Percentiles rank a stretch among this genome's conserved stretches.
phyloP scores from a whole-genome alignment of 1,284 basidiomycete genomes.

The Ceratobasidium sp. region DNA sequence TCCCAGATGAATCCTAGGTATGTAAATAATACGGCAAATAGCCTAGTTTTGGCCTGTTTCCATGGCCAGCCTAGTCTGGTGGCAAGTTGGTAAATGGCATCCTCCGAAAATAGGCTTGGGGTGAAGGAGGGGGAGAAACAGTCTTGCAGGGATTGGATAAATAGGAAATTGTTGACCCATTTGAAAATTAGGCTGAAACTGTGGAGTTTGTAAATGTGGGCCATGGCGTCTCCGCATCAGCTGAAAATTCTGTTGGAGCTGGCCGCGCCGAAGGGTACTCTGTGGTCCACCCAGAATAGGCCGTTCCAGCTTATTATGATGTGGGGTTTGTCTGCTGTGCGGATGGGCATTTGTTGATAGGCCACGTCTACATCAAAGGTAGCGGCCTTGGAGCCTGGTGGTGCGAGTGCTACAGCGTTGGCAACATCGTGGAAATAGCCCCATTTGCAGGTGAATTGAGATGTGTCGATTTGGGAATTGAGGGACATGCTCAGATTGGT shows the following conservation, averaged over 20 bases:
- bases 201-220: slow-evolving; percentile 51
- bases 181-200: slow-evolving; percentile 56
- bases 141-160: slow-evolving; percentile 53
- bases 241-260: slow-evolving; percentile 58
- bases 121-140: not conserved
- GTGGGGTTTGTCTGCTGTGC: slow-evolving; percentile 54
- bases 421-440: slow-evolving; percentile 50
- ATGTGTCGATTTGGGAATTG: slow-evolving; percentile 50
- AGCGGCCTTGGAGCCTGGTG: slow-evolving; percentile 53
- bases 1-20: slow-evolving; percentile 59
- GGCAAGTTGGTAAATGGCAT: slow-evolving; percentile 52
- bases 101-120: not conserved
- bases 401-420: not conserved
- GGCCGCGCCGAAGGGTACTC: slow-evolving; percentile 55
- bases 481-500: not conserved
- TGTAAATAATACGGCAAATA: slow-evolving; percentile 50
- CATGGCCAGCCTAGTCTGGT: slow-evolving; percentile 54
- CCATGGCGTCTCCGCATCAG: slow-evolving; percentile 54
- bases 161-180: slow-evolving; percentile 61
- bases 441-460: slow-evolving; percentile 56
- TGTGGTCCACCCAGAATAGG: slow-evolving; percentile 54
- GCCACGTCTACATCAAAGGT: slow-evolving; percentile 58
- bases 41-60: slow-evolving; percentile 53
- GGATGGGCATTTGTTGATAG: slow-evolving; percentile 56
- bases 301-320: slow-evolving; percentile 54